Evolutionary conservation across 2,329 filamentous ascomycete species (phyloP).

Genomic region (Diplodia sapinea): DNA sequence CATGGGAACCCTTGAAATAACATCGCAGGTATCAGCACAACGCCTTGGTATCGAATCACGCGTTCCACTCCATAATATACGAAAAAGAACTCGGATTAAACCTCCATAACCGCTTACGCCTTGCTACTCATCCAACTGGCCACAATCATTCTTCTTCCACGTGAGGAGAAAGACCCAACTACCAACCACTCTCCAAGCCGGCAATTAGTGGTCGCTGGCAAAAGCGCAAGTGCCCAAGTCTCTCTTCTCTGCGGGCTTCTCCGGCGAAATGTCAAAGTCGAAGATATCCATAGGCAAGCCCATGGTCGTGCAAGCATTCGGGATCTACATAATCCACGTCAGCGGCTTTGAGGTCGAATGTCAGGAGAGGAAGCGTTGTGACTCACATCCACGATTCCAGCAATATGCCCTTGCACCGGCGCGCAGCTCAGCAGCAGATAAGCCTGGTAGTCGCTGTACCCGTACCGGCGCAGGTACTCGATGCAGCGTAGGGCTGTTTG

Average conservation of each 20-base stretch:
- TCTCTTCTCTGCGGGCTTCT: slow-evolving; percentile 62
- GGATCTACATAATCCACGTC: slow-evolving; percentile 57
- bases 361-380: too few species aligned
- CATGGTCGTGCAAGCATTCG: slow-evolving; percentile 88
- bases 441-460: slow-evolving; percentile 74
- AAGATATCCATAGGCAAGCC: slow-evolving; percentile 93
- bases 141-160: not conserved
- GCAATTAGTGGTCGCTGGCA: slow-evolving; percentile 40
- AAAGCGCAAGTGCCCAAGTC: slow-evolving; percentile 77
- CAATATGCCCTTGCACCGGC: slow-evolving; percentile 85
- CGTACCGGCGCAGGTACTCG: slow-evolving; percentile 79
- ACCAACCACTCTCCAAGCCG: not conserved
- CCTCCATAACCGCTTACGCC: too few species aligned
- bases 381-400: slow-evolving; percentile 75
- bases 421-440: slow-evolving; percentile 86
- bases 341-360: not conserved
- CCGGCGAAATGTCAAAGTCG: slow-evolving; percentile 85
- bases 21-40: too few species aligned
- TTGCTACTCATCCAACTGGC: not conserved
- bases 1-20: too few species aligned
- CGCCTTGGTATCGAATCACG: too few species aligned
- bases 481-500: slow-evolving; percentile 80
- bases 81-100: too few species aligned
- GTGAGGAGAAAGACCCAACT: not conserved
- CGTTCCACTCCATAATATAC: too few species aligned